phyloP scores from a whole-genome alignment of 768 basidiomycete species.

The Pulveroboletus sp. region DNA sequence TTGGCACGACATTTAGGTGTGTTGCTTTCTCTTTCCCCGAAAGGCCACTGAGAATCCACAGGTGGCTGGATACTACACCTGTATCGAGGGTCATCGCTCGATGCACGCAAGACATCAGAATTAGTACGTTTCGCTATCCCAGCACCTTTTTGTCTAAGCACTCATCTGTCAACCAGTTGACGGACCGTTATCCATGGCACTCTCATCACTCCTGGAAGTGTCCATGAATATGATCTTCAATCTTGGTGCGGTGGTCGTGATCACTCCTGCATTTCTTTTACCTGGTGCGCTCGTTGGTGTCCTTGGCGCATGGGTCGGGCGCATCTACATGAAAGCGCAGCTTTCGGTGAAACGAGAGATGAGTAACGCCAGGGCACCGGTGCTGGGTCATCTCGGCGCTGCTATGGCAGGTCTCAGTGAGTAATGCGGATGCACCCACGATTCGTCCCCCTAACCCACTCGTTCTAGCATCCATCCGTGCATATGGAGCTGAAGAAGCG shows the following conservation, averaged over 20 bases:
- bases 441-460: neutral
- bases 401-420: conserved; percentile 1
- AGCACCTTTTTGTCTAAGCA: neutral
- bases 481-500: conserved; percentile 46
- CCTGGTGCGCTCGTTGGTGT: neutral
- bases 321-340: neutral
- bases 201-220: neutral
- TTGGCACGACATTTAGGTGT: conserved; percentile 4
- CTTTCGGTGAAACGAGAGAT: conserved; percentile 5
- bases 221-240: conserved; percentile 2
- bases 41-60: neutral
- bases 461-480: conserved; percentile 2
- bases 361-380: conserved; percentile 1
- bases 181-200: neutral
- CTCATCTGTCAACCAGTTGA: neutral
- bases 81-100: neutral
- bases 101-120: conserved; percentile 3
- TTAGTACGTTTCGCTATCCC: neutral
- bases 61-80: conserved; percentile 1
- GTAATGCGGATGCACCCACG: too few species aligned
- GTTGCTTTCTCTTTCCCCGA: neutral
- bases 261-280: neutral
- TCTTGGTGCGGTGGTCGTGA: conserved; percentile 1
- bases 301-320: neutral
- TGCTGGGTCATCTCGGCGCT: conserved; percentile 1